A percentile compares a stretch with the other conserved stretches of the same genome.
These are phyloP conservation scores for Fraxinus nigra DNA, from an alignment of 305 asterid genomes.

Conservation along the genomic window DNA sequence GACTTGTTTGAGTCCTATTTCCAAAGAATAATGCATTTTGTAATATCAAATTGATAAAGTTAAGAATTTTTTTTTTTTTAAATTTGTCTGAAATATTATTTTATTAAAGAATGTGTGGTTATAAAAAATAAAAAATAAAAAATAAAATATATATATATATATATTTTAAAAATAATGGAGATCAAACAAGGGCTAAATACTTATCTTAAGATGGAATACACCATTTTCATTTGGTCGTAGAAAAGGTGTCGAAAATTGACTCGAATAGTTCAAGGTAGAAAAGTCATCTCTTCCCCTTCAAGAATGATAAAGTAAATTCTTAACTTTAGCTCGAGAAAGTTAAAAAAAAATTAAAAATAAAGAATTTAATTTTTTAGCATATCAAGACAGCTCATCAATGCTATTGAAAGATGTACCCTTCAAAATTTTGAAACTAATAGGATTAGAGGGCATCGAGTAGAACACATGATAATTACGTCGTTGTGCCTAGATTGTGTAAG, in stretches of 20 bases:
- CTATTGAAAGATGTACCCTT: not conserved
- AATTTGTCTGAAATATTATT: too few species aligned
- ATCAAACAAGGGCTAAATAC: not conserved
- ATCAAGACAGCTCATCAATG: not conserved
- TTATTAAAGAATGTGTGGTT: too few species aligned
- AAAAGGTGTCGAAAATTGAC: not conserved
- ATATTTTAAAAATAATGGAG: too few species aligned
- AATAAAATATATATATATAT: too few species aligned
- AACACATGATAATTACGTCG: too few species aligned
- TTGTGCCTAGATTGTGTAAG: too few species aligned
- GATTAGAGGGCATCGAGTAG: not conserved
- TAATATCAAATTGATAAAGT: too few species aligned
- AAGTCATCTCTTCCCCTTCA: not conserved
- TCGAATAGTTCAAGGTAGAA: not conserved
- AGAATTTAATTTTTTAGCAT: not conserved
- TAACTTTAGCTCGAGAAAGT: not conserved
- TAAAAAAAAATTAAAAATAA: not conserved
- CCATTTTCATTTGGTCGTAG: not conserved
- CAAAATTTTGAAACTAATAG: not conserved
- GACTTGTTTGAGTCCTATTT: too few species aligned
- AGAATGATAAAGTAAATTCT: not conserved
- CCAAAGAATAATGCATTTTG: too few species aligned
- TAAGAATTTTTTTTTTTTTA: too few species aligned
- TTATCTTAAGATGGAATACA: not conserved
- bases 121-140: too few species aligned